Evolutionary conservation across 2,329 filamentous ascomycete species (phyloP), one percentile per base, ranked within the genome.

Genomic region (Trichophyton schoenleinii): DNA sequence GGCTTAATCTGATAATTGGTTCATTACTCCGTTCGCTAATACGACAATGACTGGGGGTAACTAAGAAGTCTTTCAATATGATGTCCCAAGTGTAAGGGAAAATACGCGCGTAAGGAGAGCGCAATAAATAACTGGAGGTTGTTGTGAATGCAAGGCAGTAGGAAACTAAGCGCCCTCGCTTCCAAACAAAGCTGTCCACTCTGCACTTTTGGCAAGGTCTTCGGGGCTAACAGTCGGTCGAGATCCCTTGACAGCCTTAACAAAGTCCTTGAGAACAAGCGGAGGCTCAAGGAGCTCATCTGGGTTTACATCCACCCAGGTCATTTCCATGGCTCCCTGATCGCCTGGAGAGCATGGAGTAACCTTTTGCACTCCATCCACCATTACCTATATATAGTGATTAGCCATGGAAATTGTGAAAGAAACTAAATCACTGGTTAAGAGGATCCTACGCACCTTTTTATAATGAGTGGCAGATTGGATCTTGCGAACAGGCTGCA

Each of bases 381-480:
- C 80, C 67, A 81, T 81, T 36, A 95, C 85, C 88, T 92, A 65
- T 22, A 53, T 13, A 22, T 34, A 20, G 25, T 36, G 18, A 20
- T 22, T 28, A 13, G 22, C 13, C 46, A 3, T 20, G 20, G 15
- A 25, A 18, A 15, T n/a, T 38, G 22, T 11, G n/a, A 42, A 13
- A 25, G 20, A n/a, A 38, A 22, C 9, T 11, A 42, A 25, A 52
- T 28, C 3, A 7, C 7, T n/a, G 18, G 20, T 13, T 9, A 46
- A 34, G 41, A 36, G 18, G 18, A 49, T n/a, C 57, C 1, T n/a
- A 13, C 72, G 58, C 79, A 92, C 92, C 78, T 88, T 87, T 75
- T 96, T 96, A 77, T 97, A 99, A 78, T 99, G 94, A 60, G 94
- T 99, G 18, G 94, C 92, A 65, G 91, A 95, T 73, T 97, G 87